phyloP scores from a whole-genome alignment of 768 basidiomycete species.

The Leccinum disarticulatum region DNA sequence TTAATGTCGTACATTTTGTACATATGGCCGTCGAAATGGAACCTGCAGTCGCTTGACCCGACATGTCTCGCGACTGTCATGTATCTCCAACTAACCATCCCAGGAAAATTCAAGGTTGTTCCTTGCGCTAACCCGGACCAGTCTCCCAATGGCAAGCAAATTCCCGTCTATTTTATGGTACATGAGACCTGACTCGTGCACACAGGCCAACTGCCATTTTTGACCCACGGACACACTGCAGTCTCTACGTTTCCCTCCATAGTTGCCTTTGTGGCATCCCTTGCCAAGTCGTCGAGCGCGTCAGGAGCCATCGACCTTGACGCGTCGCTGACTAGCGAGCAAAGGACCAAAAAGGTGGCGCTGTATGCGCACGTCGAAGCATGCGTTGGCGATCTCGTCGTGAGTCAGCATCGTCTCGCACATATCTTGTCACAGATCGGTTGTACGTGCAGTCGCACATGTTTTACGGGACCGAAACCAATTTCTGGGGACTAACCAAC shows the following conservation, averaged over 20 bases:
- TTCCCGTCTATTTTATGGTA: background rate
- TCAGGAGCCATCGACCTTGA: constrained; percentile 47
- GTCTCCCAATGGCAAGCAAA: constrained; percentile 66
- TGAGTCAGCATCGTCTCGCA: constrained; percentile 37
- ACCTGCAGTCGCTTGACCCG: constrained; percentile 65
- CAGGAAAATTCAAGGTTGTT: constrained; percentile 62
- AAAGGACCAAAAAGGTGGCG: constrained; percentile 57
- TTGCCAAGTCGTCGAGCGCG: constrained; percentile 35
- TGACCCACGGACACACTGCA: constrained; percentile 54
- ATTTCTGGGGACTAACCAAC: constrained; percentile 60
- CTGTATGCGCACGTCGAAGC: constrained; percentile 67
- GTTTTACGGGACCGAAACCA: constrained; percentile 59
- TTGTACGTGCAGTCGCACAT: constrained; percentile 51
- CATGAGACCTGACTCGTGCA: constrained; percentile 2
- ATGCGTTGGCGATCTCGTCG: constrained; percentile 68
- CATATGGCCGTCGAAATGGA: constrained; percentile 71
- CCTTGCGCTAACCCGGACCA: constrained; percentile 68
- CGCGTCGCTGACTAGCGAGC: constrained; percentile 39
- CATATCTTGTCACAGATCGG: constrained; percentile 3
- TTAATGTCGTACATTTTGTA: constrained; percentile 39
- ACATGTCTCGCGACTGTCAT: constrained; percentile 63
- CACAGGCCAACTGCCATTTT: constrained; percentile 70
- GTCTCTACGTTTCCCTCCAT: constrained; percentile 60
- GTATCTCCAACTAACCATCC: constrained; percentile 66
- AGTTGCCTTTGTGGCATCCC: constrained; percentile 59